phyloP scores from a whole-genome alignment of 164 flowering plant genomes.

The Paratinospora sagittata region DNA sequence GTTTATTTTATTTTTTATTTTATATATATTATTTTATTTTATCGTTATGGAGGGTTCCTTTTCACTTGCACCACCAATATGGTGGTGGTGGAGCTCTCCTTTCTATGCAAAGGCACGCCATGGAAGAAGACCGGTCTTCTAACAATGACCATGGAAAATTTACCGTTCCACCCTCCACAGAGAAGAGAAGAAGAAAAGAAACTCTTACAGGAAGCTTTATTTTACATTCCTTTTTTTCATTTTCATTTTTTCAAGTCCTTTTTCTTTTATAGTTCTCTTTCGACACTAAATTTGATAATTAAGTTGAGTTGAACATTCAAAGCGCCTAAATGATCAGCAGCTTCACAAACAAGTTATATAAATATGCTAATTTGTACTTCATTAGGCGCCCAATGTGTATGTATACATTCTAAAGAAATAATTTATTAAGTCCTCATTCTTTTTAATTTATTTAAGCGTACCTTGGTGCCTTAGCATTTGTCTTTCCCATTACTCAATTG shows the following conservation, averaged over 20 bases:
- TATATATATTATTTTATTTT: neutral
- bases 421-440: neutral
- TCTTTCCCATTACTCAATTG: neutral
- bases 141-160: slow-evolving; percentile 21
- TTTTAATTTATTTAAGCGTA: neutral
- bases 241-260: neutral
- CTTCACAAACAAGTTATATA: neutral
- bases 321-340: neutral
- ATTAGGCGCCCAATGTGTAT: too few relatives aligned
- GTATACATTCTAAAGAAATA: neutral
- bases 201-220: neutral
- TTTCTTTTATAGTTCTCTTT: neutral
- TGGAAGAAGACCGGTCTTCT: slow-evolving; percentile 29
- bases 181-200: neutral
- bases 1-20: too few relatives aligned
- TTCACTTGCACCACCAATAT: slow-evolving; percentile 14
- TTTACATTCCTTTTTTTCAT: neutral
- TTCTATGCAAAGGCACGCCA: slow-evolving; percentile 54
- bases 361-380: neutral
- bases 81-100: slow-evolving; percentile 36
- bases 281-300: neutral
- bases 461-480: too few relatives aligned
- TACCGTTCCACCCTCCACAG: neutral
- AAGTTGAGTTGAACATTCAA: neutral
- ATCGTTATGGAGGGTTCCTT: slow-evolving; percentile 4